Conservation (phyloP, 495 filamentous ascomycete genomes). For the Delitschia confertaspora region DNA sequence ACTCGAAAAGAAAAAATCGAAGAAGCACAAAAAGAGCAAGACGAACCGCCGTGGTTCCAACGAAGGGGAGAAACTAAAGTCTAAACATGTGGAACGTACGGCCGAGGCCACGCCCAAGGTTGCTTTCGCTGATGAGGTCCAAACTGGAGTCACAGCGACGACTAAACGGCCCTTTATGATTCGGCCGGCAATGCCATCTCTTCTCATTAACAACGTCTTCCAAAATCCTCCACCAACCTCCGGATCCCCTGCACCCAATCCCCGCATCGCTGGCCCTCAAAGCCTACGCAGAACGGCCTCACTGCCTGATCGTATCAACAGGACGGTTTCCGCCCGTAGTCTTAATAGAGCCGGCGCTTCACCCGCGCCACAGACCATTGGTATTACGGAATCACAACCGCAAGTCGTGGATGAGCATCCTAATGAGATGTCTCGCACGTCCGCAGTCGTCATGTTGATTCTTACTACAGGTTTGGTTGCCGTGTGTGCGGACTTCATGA, state of each 20-base stretch:
- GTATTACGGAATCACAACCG: not conserved
- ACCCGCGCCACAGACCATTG: conserved; percentile 1
- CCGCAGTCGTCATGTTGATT: conserved; percentile 65
- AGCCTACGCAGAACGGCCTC: conserved; percentile 71
- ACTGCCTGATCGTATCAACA: conserved; percentile 60
- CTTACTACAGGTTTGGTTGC: conserved; percentile 73
- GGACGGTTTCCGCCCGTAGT: conserved; percentile 35
- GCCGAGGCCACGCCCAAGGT: conserved; percentile 16
- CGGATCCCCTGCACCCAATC: conserved; percentile 8
- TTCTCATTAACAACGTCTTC: conserved; percentile 61
- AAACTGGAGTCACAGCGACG: conserved; percentile 9
- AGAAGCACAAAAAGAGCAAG: conserved; percentile 28
- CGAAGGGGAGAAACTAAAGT: no score
- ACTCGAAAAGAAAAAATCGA: conserved; percentile 21
- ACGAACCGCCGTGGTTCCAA: not conserved
- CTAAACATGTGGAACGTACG: no score
- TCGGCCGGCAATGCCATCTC: conserved; percentile 47
- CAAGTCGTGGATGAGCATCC: conserved; percentile 30
- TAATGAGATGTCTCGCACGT: conserved; percentile 59
- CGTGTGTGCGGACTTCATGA: conserved; percentile 79
- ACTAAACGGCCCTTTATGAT: conserved; percentile 40
- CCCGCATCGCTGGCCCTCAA: conserved; percentile 36
- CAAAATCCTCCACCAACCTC: conserved; percentile 21
- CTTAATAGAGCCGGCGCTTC: conserved; percentile 27
- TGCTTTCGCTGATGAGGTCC: conserved; percentile 33